These are phyloP conservation scores for Neofusicoccum parvum DNA, from an alignment of 2,329 filamentous ascomycete genomes.

Conservation along the genomic window DNA sequence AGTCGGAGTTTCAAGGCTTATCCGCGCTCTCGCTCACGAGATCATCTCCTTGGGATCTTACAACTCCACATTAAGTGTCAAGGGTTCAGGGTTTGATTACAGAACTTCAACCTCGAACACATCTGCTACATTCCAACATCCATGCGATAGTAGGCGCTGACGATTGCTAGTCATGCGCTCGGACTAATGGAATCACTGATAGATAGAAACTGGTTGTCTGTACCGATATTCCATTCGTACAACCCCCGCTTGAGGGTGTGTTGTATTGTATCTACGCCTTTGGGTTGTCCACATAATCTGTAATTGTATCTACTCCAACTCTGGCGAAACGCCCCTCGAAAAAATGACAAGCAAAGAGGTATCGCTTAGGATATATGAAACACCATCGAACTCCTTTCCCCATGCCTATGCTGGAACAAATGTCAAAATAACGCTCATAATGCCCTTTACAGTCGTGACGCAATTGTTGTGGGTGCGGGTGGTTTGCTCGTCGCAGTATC, in stretches of 20 bases:
- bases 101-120: too few relatives aligned
- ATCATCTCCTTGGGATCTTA: too few relatives aligned
- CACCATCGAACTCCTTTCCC: constrained; percentile 2
- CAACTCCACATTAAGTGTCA: too few relatives aligned
- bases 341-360: not conserved
- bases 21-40: too few relatives aligned
- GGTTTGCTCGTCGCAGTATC: not conserved
- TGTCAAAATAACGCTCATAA: not conserved
- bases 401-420: not conserved
- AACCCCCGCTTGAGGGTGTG: not conserved
- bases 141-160: too few relatives aligned
- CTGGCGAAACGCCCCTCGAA: not conserved
- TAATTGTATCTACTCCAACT: not conserved
- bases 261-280: not conserved
- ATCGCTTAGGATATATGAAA: constrained; percentile 12
- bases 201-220: not conserved
- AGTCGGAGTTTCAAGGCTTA: too few relatives aligned
- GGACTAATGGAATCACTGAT: too few relatives aligned
- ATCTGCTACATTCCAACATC: too few relatives aligned
- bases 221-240: not conserved
- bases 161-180: too few relatives aligned
- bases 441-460: constrained; percentile 4
- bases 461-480: not conserved
- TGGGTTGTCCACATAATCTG: not conserved
- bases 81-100: too few relatives aligned